Conservation (phyloP, 371 early-diverging fungal genomes). For the Batkoa obscura region DNA sequence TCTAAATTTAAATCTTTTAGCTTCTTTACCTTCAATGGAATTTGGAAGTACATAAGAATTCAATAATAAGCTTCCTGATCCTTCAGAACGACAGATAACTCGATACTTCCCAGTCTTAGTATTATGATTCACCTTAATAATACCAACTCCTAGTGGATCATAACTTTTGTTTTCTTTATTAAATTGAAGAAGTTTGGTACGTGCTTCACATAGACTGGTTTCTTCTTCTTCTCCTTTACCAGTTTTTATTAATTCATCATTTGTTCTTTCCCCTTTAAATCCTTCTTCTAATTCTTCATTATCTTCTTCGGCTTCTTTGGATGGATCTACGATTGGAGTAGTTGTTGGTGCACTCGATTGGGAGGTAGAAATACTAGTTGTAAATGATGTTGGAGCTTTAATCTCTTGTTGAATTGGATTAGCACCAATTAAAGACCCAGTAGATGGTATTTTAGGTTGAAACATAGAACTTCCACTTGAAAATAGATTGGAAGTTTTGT, state of each 20-base stretch:
- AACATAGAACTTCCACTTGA: too few relatives aligned
- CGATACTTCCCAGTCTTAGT: neutral
- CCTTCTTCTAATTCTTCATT: neutral
- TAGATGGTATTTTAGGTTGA: too few relatives aligned
- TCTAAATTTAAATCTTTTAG: neutral
- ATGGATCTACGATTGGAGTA: too few relatives aligned
- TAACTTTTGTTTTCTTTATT: neutral
- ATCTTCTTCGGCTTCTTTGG: too few relatives aligned
- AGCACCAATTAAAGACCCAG: too few relatives aligned
- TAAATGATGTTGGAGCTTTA: too few relatives aligned
- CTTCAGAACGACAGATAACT: neutral
- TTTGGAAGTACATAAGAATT: neutral
- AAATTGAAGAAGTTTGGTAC: neutral
- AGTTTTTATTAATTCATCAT: neutral
- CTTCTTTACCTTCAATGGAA: neutral
- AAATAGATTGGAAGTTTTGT: too few relatives aligned
- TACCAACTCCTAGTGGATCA: neutral
- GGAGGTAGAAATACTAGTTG: too few relatives aligned
- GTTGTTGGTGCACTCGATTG: too few relatives aligned
- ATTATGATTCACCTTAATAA: neutral
- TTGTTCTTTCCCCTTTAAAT: neutral
- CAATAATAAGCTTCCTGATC: neutral
- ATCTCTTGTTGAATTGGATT: too few relatives aligned
- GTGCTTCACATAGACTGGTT: neutral
- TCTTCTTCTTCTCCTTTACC: conserved; percentile 1